A percentile compares a stretch with the other conserved stretches of the same genome.
These are phyloP conservation scores for Chalaropsis ovoidea DNA, from an alignment of 2,329 filamentous ascomycete genomes.

Conservation along the genomic window DNA sequence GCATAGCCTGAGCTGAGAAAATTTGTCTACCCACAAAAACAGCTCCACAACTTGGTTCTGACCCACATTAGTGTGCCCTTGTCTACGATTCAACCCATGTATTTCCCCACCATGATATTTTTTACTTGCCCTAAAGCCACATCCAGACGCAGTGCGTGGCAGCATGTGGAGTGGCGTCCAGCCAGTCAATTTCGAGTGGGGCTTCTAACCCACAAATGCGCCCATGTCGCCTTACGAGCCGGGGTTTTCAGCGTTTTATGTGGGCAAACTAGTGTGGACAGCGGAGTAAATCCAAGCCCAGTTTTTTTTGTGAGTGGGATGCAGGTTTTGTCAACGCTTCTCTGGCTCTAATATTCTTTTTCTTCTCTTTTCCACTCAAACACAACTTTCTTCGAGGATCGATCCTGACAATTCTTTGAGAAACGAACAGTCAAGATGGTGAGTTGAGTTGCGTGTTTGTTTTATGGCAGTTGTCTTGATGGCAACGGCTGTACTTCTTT, in stretches of 20 bases:
- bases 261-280: slow-evolving; percentile 35
- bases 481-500: neutral
- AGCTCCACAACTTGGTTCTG: slow-evolving; percentile 12
- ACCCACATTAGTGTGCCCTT: slow-evolving; percentile 33
- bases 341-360: slow-evolving; percentile 26
- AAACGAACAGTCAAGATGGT: slow-evolving; percentile 50
- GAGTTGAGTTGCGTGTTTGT: slow-evolving; percentile 32
- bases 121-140: slow-evolving; percentile 23
- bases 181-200: slow-evolving; percentile 25
- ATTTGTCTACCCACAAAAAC: slow-evolving; percentile 23
- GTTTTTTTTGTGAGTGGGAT: slow-evolving; percentile 25
- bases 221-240: slow-evolving; percentile 31
- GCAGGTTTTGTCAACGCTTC: slow-evolving; percentile 19
- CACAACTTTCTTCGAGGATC: slow-evolving; percentile 53
- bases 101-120: slow-evolving; percentile 8
- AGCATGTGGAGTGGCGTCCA: slow-evolving; percentile 2
- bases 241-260: slow-evolving; percentile 37
- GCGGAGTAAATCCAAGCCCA: slow-evolving; percentile 18
- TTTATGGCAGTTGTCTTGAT: slow-evolving; percentile 3
- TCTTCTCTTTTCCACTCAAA: slow-evolving; percentile 30
- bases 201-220: slow-evolving; percentile 38
- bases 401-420: slow-evolving; percentile 45
- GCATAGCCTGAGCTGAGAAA: slow-evolving; percentile 1
- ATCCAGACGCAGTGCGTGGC: neutral
- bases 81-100: slow-evolving; percentile 11